Evolutionary conservation across 345 rosid genomes (phyloP).

Genomic region (Toxicodendron radicans): DNA sequence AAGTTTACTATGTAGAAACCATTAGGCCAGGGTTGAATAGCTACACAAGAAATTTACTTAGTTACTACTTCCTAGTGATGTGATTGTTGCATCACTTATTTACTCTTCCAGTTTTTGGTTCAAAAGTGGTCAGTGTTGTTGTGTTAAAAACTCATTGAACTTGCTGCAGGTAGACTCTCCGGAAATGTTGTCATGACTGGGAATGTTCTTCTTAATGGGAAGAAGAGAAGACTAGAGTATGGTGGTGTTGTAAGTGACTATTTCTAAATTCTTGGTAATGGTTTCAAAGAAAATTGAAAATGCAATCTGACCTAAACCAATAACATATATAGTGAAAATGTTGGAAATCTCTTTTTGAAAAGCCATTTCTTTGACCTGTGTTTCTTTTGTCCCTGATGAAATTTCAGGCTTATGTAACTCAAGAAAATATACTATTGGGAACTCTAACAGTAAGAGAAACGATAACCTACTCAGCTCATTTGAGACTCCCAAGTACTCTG

Average conservation of each 20-base stretch:
- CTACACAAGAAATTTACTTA: no score
- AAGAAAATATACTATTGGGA: conserved; percentile 68
- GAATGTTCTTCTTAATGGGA: conserved; percentile 50
- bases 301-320: not conserved
- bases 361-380: not conserved
- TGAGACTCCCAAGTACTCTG: conserved; percentile 63
- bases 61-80: no score
- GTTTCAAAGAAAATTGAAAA: not conserved
- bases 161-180: conserved; percentile 52
- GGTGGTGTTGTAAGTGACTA: conserved; percentile 46
- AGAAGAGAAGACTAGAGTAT: conserved; percentile 38
- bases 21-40: no score
- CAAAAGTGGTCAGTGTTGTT: no score
- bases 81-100: no score
- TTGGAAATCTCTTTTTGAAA: not conserved
- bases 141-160: not conserved
- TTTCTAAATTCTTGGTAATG: not conserved
- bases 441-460: conserved; percentile 81
- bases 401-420: conserved; percentile 79
- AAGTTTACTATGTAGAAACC: no score
- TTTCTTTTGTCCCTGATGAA: not conserved
- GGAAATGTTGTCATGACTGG: conserved; percentile 55
- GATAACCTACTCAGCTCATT: conserved; percentile 61
- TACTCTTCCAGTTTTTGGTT: no score
- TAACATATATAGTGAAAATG: not conserved